Evolutionary conservation across 1,284 basidiomycete species (phyloP), one percentile per base, ranked within the genome.

Genomic region (Sanguinoderma infundibulare): DNA sequence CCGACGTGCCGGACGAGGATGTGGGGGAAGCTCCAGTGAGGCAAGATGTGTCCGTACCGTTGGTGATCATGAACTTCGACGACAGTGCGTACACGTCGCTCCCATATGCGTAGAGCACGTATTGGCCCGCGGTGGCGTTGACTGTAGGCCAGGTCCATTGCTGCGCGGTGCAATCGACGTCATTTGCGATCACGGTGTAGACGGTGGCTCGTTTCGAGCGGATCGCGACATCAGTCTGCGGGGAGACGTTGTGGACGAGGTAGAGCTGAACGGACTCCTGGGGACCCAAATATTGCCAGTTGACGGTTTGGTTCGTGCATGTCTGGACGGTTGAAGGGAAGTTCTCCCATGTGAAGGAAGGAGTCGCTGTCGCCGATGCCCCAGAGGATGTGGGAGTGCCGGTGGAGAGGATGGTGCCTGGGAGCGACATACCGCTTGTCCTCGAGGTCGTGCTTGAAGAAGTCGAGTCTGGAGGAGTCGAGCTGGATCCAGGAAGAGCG

Each of bases 41-140:
- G 55, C 72, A 74, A 3, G 55, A 53, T 3, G 59, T 55, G 49
- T 64, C 61, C 6, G 63, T 53, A n/a, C 70, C 70, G 38, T 64
- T 64, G 28, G 20, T 5, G n/a, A 74, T 66, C 53, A 55, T 61
- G 63, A 75, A 74, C 2, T 53, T 0, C 1, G 51, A 9, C 4
- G 72, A 73, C 24, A 51, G 17, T 28, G 42, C 22, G 1, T 24
- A 35, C 9, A n/a, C 50, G 20, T 17, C 39, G 47, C 3, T 55
- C 15, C 6, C 57, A 12, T 51, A 14, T 1, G 70, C 72, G 22
- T 52, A 36, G 34, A 74, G 7, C 20, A 53, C 39, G 57, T 74
- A 74, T 62, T 63, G 61, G 1, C 74, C 74, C 26, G 67, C 49
- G 2, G 73, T 66, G 10, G 74, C 64, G 49, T 69, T 68, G 22